A percentile compares a stretch with the other conserved stretches of the same genome.
phyloP scores from a whole-genome alignment of 169 alveolate genomes.

The Plasmodium billcollinsi region DNA sequence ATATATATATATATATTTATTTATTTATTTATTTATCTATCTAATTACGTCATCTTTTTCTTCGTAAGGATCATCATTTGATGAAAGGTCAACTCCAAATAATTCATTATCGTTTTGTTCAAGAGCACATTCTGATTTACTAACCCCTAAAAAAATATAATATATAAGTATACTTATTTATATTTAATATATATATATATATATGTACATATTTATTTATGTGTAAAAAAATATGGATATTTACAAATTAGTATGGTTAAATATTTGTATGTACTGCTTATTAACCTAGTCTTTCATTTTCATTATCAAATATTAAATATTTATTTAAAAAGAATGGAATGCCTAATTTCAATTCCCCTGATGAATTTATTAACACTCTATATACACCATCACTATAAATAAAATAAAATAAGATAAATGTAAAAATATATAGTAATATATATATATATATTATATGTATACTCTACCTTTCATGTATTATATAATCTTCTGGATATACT shows the following conservation, averaged over 20 bases:
- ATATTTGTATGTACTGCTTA: background rate
- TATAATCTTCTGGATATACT: constrained; percentile 30
- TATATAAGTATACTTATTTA: background rate
- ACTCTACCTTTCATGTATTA: constrained; percentile 50
- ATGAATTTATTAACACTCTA: constrained; percentile 32
- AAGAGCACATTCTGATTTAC: constrained; percentile 1
- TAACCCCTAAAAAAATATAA: background rate
- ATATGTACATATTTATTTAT: background rate
- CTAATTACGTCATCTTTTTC: background rate
- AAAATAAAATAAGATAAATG: background rate
- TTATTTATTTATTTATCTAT: background rate
- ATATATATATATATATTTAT: background rate
- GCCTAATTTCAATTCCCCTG: constrained; percentile 18
- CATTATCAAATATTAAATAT: constrained; percentile 58
- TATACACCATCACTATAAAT: constrained; percentile 28
- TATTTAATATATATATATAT: background rate
- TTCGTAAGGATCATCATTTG: background rate
- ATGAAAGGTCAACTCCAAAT: background rate
- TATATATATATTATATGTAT: background rate
- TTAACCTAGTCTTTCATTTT: constrained; percentile 35
- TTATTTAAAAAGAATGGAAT: constrained; percentile 54
- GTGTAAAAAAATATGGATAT: background rate
- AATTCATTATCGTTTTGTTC: background rate
- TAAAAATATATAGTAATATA: background rate
- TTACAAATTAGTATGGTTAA: background rate